Conservation (phyloP, 805 yeast genomes). For the Candida ipomoeae region DNA sequence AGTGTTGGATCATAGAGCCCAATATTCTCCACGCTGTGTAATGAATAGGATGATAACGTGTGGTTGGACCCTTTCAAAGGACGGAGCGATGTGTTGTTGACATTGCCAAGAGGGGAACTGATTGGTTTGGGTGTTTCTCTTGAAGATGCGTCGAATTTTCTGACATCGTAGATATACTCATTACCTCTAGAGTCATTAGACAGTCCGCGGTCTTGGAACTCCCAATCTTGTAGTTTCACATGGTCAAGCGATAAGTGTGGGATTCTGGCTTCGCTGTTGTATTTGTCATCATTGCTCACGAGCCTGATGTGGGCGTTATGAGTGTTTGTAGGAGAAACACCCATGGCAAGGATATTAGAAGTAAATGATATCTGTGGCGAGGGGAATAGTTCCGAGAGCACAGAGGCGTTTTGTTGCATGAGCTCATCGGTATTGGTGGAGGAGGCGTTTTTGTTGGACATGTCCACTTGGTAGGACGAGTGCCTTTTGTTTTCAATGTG, state of each 20-base stretch:
- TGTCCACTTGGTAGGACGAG: background rate
- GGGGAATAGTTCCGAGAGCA: constrained; percentile 32
- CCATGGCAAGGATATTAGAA: constrained; percentile 2
- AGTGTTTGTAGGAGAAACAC: background rate
- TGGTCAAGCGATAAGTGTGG: background rate
- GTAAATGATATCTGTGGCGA: constrained; percentile 31
- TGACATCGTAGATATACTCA: constrained; percentile 20
- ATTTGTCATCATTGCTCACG: background rate
- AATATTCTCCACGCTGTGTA: background rate
- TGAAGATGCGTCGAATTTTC: constrained; percentile 19
- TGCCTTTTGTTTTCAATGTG: background rate
- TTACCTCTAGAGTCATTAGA: background rate
- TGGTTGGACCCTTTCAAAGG: constrained; percentile 32
- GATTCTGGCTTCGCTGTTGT: background rate
- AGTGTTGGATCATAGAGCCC: background rate
- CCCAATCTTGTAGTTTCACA: background rate
- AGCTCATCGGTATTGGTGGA: constrained; percentile 28
- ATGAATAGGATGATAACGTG: constrained; percentile 22
- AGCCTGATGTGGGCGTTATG: background rate
- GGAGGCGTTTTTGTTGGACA: background rate
- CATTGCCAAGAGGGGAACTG: constrained; percentile 12
- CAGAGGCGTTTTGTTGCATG: constrained; percentile 29
- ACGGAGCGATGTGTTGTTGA: constrained; percentile 23
- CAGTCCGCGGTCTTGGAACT: background rate
- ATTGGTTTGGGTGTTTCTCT: constrained; percentile 10